Evolutionary conservation across 2,329 filamentous ascomycete species (phyloP), one percentile per base, ranked within the genome.

Genomic region (Aspergillus sp.): DNA sequence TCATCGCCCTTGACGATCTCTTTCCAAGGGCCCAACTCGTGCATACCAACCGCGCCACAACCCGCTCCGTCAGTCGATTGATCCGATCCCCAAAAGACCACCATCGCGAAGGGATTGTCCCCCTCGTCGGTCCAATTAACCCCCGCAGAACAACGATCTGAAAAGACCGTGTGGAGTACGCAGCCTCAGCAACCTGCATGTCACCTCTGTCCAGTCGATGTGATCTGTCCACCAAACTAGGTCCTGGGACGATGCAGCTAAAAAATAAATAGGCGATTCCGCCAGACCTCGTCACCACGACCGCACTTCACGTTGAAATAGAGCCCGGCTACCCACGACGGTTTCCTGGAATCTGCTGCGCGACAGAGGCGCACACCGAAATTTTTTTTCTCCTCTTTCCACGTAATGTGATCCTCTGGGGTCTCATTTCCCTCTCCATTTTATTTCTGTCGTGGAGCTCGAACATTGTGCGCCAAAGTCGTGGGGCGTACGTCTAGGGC

Each of bases 221-320:
- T 68, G 65, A 68, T 65, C 58, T 59, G 60, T 67, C 61, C 59
- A 60, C 54, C 58, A 54, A 60, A 49, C 58, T 58, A 54, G 53
- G 58, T 50, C 47, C 54, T 59, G 49, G 53, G 54, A 51, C 49
- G 50, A 55, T 52, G 50, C 45, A 48, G 51, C 49, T 55, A 51
- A 42, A 51, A 47, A 49, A 49, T 30, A 50, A 52, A 40, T 47
- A 32, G 13, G 35, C 24, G 13, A 24, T 30, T 38, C 20, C 13
- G 8, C 14, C 35, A 40, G 11, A 40, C 36, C 17, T 41, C 51
- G 53, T 50, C 51, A 55, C 52, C 58, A 57, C 51, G 50, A 45
- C 54, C 46, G 54, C 59, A 59, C 54, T 45, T 52, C 59, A 59
- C 54, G 35, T 51, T 60, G 52, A 60, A 60, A 51, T 58, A 60